These are phyloP conservation scores for Stachybotrys chartarum DNA, from an alignment of 2,329 filamentous ascomycete species.

Conservation along the genomic window DNA sequence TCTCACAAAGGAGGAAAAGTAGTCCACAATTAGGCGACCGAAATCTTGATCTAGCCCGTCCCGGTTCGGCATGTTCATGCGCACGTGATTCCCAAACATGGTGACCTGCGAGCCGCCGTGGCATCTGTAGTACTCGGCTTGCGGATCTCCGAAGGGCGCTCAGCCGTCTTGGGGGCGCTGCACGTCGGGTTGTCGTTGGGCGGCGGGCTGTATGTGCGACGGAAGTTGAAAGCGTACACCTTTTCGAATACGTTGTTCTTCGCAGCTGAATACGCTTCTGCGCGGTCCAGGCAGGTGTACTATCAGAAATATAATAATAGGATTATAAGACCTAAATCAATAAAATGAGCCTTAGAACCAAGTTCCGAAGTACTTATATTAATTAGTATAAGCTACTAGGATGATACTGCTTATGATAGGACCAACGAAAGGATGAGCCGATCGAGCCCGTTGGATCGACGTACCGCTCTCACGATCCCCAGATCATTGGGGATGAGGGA, in stretches of 20 bases:
- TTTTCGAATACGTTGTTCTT: conserved; percentile 1
- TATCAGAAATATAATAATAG: no score
- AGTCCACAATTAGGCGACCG: not conserved
- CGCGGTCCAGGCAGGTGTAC: conserved; percentile 1
- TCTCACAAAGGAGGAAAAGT: not conserved
- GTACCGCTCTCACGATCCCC: no score
- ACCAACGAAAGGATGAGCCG: no score
- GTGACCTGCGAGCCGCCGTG: conserved; percentile 1
- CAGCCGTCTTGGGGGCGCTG: not conserved
- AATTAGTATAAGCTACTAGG: no score
- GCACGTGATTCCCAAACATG: conserved; percentile 1
- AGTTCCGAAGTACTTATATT: no score
- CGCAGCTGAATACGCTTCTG: not conserved
- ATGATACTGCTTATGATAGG: no score
- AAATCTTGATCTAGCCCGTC: conserved; percentile 1
- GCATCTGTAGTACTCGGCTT: not conserved
- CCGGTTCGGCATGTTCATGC: not conserved
- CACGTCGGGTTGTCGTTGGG: not conserved
- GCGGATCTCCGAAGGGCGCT: not conserved
- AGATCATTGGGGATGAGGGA: no score
- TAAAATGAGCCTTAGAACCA: no score
- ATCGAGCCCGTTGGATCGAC: no score
- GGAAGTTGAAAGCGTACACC: conserved; percentile 1
- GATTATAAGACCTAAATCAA: no score
- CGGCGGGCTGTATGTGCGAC: conserved; percentile 1